Percentiles rank a stretch among this genome's conserved stretches.
These are phyloP conservation scores for Evansstolkia leycettana DNA, from an alignment of 495 filamentous ascomycete species.

Conservation along the genomic window DNA sequence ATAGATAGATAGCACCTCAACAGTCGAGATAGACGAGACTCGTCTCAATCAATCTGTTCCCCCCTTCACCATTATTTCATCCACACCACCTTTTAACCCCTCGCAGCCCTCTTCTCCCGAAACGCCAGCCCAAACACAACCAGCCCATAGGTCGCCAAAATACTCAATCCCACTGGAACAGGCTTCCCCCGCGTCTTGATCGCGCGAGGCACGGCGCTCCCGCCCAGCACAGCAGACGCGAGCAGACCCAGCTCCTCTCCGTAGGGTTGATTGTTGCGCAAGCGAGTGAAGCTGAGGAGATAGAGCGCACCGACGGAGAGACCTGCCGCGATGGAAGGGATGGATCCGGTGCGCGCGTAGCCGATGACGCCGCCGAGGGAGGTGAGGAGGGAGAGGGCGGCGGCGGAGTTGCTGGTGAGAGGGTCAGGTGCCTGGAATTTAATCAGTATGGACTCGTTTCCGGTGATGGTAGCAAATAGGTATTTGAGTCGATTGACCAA, in stretches of 20 bases:
- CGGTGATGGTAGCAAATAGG: too few relatives aligned
- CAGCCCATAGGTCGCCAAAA: constrained; percentile 52
- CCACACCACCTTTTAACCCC: too few relatives aligned
- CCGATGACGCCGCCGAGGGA: constrained; percentile 78
- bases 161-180: constrained; percentile 59
- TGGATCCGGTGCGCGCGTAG: constrained; percentile 68
- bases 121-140: constrained; percentile 52
- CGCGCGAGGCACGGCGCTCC: constrained; percentile 71
- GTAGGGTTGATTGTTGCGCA: constrained; percentile 43
- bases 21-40: not conserved
- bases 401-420: constrained; percentile 34
- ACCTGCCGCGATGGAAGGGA: constrained; percentile 77
- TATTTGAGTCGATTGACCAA: too few relatives aligned
- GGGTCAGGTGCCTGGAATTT: not conserved
- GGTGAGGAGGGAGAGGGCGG: constrained; percentile 68
- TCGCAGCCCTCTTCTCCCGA: constrained; percentile 8
- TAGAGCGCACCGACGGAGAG: constrained; percentile 58
- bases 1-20: not conserved
- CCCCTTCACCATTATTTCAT: not conserved
- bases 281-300: constrained; percentile 31
- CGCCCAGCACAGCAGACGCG: constrained; percentile 71
- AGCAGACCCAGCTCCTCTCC: constrained; percentile 66
- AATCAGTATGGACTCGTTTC: too few relatives aligned
- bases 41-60: too few relatives aligned
- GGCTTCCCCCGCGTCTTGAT: constrained; percentile 61